Conservation (phyloP, 2,329 filamentous ascomycete genomes). For the Atkinsonella texensis region DNA sequence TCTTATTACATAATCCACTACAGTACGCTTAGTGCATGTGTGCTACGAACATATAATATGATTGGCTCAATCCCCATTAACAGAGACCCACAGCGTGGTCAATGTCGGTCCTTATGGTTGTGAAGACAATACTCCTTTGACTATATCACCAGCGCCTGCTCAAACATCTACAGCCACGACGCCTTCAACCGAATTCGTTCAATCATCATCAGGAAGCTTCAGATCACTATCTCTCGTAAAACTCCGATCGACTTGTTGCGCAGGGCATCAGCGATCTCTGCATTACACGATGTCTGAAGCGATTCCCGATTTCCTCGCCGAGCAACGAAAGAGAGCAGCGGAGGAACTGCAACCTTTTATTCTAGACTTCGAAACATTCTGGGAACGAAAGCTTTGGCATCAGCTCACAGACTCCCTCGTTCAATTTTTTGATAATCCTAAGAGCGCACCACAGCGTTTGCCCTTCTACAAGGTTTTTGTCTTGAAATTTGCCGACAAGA, state of each 20-base stretch:
- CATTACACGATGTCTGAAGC: constrained; percentile 52
- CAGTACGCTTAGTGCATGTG: too few relatives aligned
- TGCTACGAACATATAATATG: too few relatives aligned
- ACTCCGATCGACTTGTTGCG: not conserved
- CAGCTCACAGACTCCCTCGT: constrained; percentile 86
- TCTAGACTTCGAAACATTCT: constrained; percentile 87
- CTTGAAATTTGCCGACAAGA: constrained; percentile 92
- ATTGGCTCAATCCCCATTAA: too few relatives aligned
- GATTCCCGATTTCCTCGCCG: constrained; percentile 82
- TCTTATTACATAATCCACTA: too few relatives aligned
- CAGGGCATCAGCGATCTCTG: not conserved
- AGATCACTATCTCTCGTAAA: not conserved
- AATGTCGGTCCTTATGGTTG: too few relatives aligned
- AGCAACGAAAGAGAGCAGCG: constrained; percentile 78
- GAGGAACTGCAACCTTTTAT: constrained; percentile 81
- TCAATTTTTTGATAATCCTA: constrained; percentile 73
- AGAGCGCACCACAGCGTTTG: constrained; percentile 75
- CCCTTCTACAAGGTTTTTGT: constrained; percentile 91
- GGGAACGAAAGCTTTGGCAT: constrained; percentile 99
- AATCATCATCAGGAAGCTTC: not conserved
- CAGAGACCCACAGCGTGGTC: too few relatives aligned
- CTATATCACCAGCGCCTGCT: too few relatives aligned
- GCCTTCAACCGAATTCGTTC: too few relatives aligned
- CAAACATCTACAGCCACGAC: too few relatives aligned
- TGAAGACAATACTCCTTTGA: too few relatives aligned